Percentiles rank a stretch among this genome's conserved stretches.
These are phyloP conservation scores for Yamadazyma sp. DNA, from an alignment of 805 yeast genomes.

Conservation along the genomic window DNA sequence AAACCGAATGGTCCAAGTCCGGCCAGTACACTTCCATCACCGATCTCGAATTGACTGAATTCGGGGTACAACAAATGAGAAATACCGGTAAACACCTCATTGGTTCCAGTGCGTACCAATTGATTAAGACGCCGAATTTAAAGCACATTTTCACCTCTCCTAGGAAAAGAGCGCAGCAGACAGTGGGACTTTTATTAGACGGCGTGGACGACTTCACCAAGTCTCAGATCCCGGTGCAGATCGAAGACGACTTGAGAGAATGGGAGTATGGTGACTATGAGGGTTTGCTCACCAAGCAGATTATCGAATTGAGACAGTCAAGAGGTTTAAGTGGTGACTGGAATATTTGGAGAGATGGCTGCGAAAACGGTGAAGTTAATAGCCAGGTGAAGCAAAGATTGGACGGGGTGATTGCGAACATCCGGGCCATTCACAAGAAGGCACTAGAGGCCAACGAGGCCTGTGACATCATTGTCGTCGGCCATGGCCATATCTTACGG, in stretches of 20 bases:
- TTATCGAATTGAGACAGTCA: conserved; percentile 53
- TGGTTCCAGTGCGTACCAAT: conserved; percentile 48
- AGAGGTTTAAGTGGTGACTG: conserved; percentile 45
- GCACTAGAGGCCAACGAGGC: conserved; percentile 51
- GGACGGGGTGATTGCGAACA: conserved; percentile 64
- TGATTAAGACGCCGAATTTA: conserved; percentile 64
- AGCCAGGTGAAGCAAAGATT: conserved; percentile 67
- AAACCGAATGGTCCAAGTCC: conserved; percentile 93
- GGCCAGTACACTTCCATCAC: conserved; percentile 91
- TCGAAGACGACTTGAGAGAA: conserved; percentile 76
- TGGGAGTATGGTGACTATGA: conserved; percentile 98
- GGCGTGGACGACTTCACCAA: conserved; percentile 44
- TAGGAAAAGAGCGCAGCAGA: conserved; percentile 72
- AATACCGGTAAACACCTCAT: conserved; percentile 72
- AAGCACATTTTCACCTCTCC: conserved; percentile 78
- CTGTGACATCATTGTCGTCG: conserved; percentile 79
- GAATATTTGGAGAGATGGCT: conserved; percentile 91
- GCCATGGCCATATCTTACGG: conserved; percentile 91
- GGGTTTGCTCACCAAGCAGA: conserved; percentile 71
- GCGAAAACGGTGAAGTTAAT: conserved; percentile 83
- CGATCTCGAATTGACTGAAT: conserved; percentile 73
- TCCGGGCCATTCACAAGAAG: conserved; percentile 57
- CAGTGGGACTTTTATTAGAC: conserved; percentile 63
- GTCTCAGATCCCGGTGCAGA: conserved; percentile 42
- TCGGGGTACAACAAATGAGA: conserved; percentile 74